A percentile compares a stretch with the other conserved stretches of the same genome.
phyloP scores from a whole-genome alignment of 441 rosid species.

The Biscutella laevigata region DNA sequence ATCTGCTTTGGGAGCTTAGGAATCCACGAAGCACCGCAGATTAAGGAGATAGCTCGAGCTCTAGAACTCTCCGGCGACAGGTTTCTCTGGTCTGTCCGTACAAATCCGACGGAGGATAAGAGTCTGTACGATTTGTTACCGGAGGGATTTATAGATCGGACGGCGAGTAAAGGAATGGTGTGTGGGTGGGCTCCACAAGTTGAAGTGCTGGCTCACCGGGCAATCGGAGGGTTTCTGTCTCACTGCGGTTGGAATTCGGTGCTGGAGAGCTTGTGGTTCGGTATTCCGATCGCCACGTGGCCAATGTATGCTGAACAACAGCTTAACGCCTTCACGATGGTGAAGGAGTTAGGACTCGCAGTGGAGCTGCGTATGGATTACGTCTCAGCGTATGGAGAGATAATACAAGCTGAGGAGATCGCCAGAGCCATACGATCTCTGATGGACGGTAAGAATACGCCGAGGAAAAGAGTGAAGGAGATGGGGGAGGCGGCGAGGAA shows the following conservation, averaged over 20 bases:
- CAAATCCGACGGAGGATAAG: slow-evolving; percentile 13
- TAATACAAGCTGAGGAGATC: slow-evolving; percentile 32
- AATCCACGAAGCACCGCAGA: slow-evolving; percentile 20
- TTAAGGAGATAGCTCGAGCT: slow-evolving; percentile 34
- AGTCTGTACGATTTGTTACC: slow-evolving; percentile 23
- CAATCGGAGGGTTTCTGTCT: slow-evolving; percentile 36
- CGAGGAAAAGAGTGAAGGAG: slow-evolving; percentile 34
- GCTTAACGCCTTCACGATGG: slow-evolving; percentile 36
- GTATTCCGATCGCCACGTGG: slow-evolving; percentile 36
- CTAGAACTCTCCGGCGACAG: slow-evolving; percentile 22
- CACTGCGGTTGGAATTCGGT: slow-evolving; percentile 41
- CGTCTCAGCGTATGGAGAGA: slow-evolving; percentile 7
- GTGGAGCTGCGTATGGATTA: slow-evolving; percentile 23
- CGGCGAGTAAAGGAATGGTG: slow-evolving; percentile 22
- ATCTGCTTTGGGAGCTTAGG: slow-evolving; percentile 55
- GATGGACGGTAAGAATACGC: slow-evolving; percentile 28
- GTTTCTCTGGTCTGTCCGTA: slow-evolving; percentile 38
- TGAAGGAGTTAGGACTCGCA: slow-evolving; percentile 29
- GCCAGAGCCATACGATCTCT: slow-evolving; percentile 22
- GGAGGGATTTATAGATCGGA: slow-evolving; percentile 29
- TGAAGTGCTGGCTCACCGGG: slow-evolving; percentile 27
- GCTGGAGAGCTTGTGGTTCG: slow-evolving; percentile 37
- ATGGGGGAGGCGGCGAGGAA: slow-evolving; percentile 28
- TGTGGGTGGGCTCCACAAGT: slow-evolving; percentile 27
- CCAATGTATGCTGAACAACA: slow-evolving; percentile 41